These are phyloP conservation scores for Carex sylvatica DNA, from an alignment of 202 grass and related monocot genomes.

Conservation along the genomic window DNA sequence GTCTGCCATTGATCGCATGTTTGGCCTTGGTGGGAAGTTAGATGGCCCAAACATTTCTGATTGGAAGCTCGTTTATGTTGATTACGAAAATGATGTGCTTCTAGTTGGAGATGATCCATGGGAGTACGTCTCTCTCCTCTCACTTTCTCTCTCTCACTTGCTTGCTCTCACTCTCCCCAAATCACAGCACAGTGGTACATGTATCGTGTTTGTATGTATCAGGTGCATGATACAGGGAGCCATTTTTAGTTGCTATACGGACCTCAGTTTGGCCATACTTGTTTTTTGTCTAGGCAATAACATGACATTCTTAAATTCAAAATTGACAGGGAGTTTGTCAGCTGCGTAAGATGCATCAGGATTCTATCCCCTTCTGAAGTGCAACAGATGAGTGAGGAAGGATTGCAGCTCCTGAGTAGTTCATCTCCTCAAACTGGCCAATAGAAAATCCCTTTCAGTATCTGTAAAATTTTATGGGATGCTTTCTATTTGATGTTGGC, in stretches of 20 bases:
- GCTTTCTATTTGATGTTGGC: conserved; percentile 6
- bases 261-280: neutral
- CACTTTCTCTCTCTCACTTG: no score
- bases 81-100: conserved; percentile 96
- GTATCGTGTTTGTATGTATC: neutral
- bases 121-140: conserved; percentile 55
- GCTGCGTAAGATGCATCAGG: conserved; percentile 86
- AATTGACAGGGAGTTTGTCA: conserved; percentile 79
- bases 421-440: conserved; percentile 49
- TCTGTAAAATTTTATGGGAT: neutral
- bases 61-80: conserved; percentile 97
- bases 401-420: conserved; percentile 65
- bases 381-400: conserved; percentile 85
- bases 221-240: neutral
- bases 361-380: conserved; percentile 86
- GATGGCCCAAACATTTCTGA: conserved; percentile 70
- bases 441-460: neutral
- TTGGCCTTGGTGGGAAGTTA: conserved; percentile 83
- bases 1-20: conserved; percentile 79
- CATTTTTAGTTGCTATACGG: neutral
- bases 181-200: no score
- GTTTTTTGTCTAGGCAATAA: neutral
- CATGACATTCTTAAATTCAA: neutral
- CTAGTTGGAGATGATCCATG: conserved; percentile 95
- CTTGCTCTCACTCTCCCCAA: no score